phyloP scores from a whole-genome alignment of 2,329 filamentous ascomycete genomes.

The Fusarium albosuccineum region DNA sequence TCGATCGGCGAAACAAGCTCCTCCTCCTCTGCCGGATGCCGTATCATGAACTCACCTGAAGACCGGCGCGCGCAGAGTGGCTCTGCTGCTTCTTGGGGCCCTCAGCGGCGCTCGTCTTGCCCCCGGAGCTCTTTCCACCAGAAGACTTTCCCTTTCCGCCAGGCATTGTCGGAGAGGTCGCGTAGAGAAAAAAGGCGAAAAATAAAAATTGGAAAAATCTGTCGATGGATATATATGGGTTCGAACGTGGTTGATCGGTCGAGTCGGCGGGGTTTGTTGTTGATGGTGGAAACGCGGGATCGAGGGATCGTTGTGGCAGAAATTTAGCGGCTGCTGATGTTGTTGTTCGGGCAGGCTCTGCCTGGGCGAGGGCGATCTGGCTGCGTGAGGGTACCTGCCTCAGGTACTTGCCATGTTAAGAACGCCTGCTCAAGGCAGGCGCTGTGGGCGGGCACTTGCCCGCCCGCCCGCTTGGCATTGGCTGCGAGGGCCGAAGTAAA shows the following conservation, averaged over 20 bases:
- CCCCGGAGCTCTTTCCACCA: slow-evolving; percentile 88
- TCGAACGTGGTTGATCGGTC: slow-evolving; percentile 41
- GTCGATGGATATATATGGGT: slow-evolving; percentile 33
- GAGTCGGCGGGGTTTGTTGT: slow-evolving; percentile 44
- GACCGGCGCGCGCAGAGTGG: slow-evolving; percentile 93
- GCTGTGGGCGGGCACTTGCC: slow-evolving; percentile 6
- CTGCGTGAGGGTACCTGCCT: slow-evolving; percentile 36
- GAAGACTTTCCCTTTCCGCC: slow-evolving; percentile 95
- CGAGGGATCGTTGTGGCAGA: slow-evolving; percentile 46
- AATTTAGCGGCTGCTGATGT: slow-evolving; percentile 50
- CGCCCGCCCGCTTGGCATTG: slow-evolving; percentile 25
- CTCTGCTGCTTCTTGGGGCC: slow-evolving; percentile 90
- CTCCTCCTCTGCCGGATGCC: slow-evolving; percentile 15
- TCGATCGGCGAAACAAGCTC: slow-evolving; percentile 30
- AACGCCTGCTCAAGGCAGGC: slow-evolving; percentile 2
- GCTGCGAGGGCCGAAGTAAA: slow-evolving; percentile 43
- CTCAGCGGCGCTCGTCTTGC: slow-evolving; percentile 76
- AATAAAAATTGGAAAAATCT: slow-evolving; percentile 32
- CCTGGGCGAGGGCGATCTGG: slow-evolving; percentile 34
- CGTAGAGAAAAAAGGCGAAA: slow-evolving; percentile 36
- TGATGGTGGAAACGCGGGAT: slow-evolving; percentile 46
- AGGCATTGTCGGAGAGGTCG: slow-evolving; percentile 64
- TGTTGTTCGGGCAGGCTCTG: slow-evolving; percentile 45
- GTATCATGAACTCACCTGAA: slow-evolving; percentile 78
- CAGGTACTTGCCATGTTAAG: slow-evolving; percentile 29